Percentiles rank a stretch among this genome's conserved stretches.
These are phyloP conservation scores for Seiridium cupressi DNA, from an alignment of 2,329 filamentous ascomycete species.

Conservation along the genomic window DNA sequence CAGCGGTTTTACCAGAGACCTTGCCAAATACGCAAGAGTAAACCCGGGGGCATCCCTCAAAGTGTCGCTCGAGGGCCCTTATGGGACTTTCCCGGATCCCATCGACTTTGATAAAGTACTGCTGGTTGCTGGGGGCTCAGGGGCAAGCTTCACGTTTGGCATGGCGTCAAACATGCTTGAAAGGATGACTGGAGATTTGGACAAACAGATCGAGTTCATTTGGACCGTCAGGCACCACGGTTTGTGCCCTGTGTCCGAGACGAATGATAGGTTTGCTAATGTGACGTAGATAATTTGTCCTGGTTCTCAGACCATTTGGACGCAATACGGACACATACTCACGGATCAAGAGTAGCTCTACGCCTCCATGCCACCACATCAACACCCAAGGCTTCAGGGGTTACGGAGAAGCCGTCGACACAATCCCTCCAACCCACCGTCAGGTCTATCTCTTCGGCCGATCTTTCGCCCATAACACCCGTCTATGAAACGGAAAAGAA, in stretches of 20 bases:
- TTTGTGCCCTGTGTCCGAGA: slow-evolving; percentile 21
- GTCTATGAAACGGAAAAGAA: slow-evolving; percentile 5
- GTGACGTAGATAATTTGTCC: slow-evolving; percentile 27
- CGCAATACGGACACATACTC: slow-evolving; percentile 34
- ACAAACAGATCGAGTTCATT: slow-evolving; percentile 43
- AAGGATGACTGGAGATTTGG: slow-evolving; percentile 34
- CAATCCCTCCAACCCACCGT: not conserved
- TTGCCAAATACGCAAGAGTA: slow-evolving; percentile 49
- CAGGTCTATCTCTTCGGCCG: not conserved
- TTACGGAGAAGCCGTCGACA: slow-evolving; percentile 8
- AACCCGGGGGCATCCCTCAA: slow-evolving; percentile 47
- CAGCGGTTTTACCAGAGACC: slow-evolving; percentile 56
- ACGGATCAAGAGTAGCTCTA: slow-evolving; percentile 35
- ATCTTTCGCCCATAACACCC: not conserved
- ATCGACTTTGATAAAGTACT: slow-evolving; percentile 53
- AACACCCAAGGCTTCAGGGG: slow-evolving; percentile 2
- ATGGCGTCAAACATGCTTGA: slow-evolving; percentile 44
- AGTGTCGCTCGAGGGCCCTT: slow-evolving; percentile 58
- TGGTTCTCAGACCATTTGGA: slow-evolving; percentile 39
- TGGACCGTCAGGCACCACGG: slow-evolving; percentile 47
- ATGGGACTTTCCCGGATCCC: slow-evolving; percentile 54
- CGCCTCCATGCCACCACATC: slow-evolving; percentile 35
- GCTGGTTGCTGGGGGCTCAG: slow-evolving; percentile 60
- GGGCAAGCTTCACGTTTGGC: slow-evolving; percentile 57
- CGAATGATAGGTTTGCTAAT: slow-evolving; percentile 9